A percentile compares a stretch with the other conserved stretches of the same genome.
These are phyloP conservation scores for Zanthoxylum bungeanum DNA, from an alignment of 345 rosid genomes.

Conservation along the genomic window DNA sequence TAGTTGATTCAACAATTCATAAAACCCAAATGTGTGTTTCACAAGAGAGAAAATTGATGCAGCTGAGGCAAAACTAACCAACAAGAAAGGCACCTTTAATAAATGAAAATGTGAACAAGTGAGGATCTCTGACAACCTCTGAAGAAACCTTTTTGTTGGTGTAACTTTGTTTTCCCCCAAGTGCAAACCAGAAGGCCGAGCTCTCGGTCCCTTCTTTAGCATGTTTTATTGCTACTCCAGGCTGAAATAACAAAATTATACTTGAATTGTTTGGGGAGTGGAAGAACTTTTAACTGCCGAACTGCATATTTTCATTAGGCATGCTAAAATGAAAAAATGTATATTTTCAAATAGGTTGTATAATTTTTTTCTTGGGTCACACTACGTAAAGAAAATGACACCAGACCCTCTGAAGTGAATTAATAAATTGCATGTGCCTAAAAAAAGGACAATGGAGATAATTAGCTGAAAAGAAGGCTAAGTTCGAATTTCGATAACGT, in stretches of 20 bases:
- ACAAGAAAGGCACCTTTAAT: constrained; percentile 54
- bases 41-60: neutral
- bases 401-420: neutral
- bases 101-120: constrained; percentile 66
- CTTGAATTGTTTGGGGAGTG: neutral
- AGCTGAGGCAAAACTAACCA: constrained; percentile 2
- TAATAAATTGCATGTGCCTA: neutral
- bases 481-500: neutral
- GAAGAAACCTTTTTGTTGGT: constrained; percentile 62
- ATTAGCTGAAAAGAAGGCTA: neutral
- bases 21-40: constrained; percentile 4
- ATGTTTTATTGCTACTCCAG: constrained; percentile 80
- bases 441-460: neutral
- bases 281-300: neutral
- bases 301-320: neutral
- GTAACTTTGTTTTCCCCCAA: constrained; percentile 96
- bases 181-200: constrained; percentile 92
- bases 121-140: constrained; percentile 81
- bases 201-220: constrained; percentile 98
- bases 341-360: neutral
- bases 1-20: constrained; percentile 17
- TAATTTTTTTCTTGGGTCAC: neutral
- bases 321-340: neutral
- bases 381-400: neutral
- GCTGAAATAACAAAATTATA: constrained; percentile 49